A percentile compares a stretch with the other conserved stretches of the same genome.
Evolutionary conservation across 1,139 yeast genomes (phyloP).

Genomic region (Starmera stellimalicola): DNA sequence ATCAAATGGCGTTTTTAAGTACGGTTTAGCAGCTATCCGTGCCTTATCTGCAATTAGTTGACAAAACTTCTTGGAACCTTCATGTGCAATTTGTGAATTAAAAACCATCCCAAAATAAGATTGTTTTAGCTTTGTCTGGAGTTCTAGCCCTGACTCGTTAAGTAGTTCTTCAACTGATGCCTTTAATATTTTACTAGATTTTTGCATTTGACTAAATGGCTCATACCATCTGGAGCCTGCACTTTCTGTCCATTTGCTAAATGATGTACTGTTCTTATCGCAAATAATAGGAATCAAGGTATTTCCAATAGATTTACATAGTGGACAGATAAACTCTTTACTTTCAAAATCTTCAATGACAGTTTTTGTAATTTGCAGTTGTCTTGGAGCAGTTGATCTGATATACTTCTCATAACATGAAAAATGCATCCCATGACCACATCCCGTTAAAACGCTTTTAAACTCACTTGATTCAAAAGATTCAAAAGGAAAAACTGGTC

Average conservation of each 20-base stretch:
- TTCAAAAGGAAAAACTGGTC: conserved; percentile 58
- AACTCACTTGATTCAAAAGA: conserved; percentile 28
- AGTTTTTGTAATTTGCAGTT: conserved; percentile 70
- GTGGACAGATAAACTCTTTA: conserved; percentile 78
- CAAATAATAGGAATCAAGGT: conserved; percentile 55
- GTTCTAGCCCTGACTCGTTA: conserved; percentile 4
- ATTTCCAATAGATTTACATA: conserved; percentile 83
- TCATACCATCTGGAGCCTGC: conserved; percentile 9
- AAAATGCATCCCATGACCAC: conserved; percentile 93
- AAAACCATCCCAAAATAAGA: too few relatives aligned
- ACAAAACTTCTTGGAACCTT: conserved; percentile 4
- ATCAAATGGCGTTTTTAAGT: conserved; percentile 14
- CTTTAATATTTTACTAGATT: conserved; percentile 1
- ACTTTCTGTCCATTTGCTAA: conserved; percentile 6
- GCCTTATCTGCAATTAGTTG: conserved; percentile 3
- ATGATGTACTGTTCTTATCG: conserved; percentile 9
- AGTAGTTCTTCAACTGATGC: not conserved
- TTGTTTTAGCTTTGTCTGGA: conserved; percentile 3
- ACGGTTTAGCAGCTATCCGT: conserved; percentile 10
- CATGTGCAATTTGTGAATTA: too few relatives aligned
- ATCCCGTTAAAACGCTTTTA: conserved; percentile 60
- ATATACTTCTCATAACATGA: conserved; percentile 63
- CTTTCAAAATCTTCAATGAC: conserved; percentile 66
- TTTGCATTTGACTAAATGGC: conserved; percentile 7
- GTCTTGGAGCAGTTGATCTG: conserved; percentile 42